These are phyloP conservation scores for Amniculicola lignicola DNA, from an alignment of 495 filamentous ascomycete genomes.

Conservation along the genomic window DNA sequence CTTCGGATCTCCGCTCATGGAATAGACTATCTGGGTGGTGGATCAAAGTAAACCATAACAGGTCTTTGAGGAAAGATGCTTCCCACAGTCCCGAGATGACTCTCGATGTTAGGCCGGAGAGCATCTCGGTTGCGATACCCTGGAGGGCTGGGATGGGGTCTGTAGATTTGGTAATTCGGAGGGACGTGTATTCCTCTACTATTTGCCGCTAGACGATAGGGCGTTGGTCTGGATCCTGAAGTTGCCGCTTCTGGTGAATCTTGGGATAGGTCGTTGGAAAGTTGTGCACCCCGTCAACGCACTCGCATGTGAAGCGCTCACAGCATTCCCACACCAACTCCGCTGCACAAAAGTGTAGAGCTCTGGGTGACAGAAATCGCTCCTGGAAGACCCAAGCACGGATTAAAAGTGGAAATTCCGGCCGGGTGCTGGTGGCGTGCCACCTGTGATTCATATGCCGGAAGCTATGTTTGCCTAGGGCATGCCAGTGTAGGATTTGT, in stretches of 20 bases:
- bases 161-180: not conserved
- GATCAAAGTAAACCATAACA: not conserved
- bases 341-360: not conserved
- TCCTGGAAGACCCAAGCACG: not conserved
- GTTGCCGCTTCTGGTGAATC: not conserved
- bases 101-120: not conserved
- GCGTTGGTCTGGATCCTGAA: not conserved
- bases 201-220: not conserved
- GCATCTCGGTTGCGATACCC: not conserved
- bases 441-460: too few species aligned
- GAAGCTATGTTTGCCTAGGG: too few species aligned
- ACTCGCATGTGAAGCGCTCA: not conserved
- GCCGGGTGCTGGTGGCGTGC: too few species aligned
- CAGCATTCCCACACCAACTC: not conserved
- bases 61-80: not conserved
- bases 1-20: not conserved
- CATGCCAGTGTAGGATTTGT: not conserved
- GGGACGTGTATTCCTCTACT: not conserved
- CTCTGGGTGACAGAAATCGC: not conserved
- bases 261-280: not conserved
- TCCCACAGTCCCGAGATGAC: not conserved
- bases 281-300: not conserved
- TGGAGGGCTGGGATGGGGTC: not conserved
- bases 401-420: not conserved
- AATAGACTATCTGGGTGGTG: not conserved